Conservation (phyloP, 345 rosid species). For the Mallotus nudiflorus region DNA sequence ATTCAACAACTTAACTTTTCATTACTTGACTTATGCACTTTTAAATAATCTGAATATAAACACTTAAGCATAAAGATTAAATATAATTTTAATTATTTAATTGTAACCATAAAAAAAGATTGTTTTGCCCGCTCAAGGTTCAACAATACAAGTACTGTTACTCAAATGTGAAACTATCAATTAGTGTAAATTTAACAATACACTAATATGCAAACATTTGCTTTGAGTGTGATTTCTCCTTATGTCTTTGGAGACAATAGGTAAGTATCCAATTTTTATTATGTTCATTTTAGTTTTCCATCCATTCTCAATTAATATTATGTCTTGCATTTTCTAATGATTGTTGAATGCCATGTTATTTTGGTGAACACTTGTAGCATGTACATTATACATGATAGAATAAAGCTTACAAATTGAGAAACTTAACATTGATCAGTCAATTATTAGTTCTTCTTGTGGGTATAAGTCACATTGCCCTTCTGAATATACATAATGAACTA, state of each 20-base stretch:
- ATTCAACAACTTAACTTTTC: too few species aligned
- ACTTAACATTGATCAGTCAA: slow-evolving; percentile 11
- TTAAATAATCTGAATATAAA: too few species aligned
- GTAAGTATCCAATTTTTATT: slow-evolving; percentile 47
- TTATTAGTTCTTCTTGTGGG: slow-evolving; percentile 22
- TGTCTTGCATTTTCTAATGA: slow-evolving; percentile 1
- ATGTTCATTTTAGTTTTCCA: slow-evolving; percentile 7
- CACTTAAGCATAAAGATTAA: too few species aligned
- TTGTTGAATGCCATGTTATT: not conserved
- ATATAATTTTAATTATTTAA: too few species aligned
- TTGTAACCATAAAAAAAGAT: too few species aligned
- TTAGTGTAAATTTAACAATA: not conserved
- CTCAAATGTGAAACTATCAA: not conserved
- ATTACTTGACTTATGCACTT: too few species aligned
- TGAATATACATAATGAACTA: slow-evolving; percentile 82
- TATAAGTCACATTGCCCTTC: slow-evolving; percentile 95
- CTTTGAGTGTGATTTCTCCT: not conserved
- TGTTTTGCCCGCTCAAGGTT: too few species aligned
- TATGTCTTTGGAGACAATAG: slow-evolving; percentile 60
- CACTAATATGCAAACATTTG: not conserved
- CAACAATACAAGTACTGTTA: not conserved
- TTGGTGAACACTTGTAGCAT: not conserved
- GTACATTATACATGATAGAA: not conserved
- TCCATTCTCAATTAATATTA: not conserved
- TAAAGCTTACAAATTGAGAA: slow-evolving; percentile 1